Evolutionary conservation across 805 yeast species (phyloP).

Genomic region (Sungouiozyma ichnusensis): DNA sequence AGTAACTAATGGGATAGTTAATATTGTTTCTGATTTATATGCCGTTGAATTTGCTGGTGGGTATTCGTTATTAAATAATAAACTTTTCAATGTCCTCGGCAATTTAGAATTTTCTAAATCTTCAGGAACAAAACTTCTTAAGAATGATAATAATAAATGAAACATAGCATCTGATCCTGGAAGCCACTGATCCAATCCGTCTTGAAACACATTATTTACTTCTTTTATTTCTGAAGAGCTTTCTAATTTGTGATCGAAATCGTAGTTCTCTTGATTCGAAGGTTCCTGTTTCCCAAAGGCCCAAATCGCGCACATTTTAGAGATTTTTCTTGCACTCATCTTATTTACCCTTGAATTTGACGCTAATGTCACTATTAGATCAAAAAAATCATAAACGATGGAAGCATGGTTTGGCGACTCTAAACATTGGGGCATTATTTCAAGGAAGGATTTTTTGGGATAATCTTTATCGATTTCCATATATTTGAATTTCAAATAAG

Average conservation of each 20-base stretch:
- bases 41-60: constrained; percentile 51
- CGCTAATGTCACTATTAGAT: constrained; percentile 63
- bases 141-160: constrained; percentile 65
- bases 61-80: constrained; percentile 55
- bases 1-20: constrained; percentile 52
- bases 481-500: constrained; percentile 58
- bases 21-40: constrained; percentile 33
- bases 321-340: constrained; percentile 67
- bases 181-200: constrained; percentile 69
- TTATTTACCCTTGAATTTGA: constrained; percentile 71
- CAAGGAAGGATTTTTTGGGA: constrained; percentile 65
- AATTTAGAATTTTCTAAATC: constrained; percentile 42
- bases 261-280: constrained; percentile 12
- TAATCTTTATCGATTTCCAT: constrained; percentile 55
- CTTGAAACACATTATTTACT: constrained; percentile 38
- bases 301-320: constrained; percentile 81
- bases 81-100: constrained; percentile 56
- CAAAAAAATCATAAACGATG: constrained; percentile 79
- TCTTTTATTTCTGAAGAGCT: constrained; percentile 6
- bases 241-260: constrained; percentile 9
- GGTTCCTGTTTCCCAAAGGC: constrained; percentile 45
- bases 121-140: constrained; percentile 66
- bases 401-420: constrained; percentile 82
- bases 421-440: constrained; percentile 75
- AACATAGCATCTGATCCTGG: constrained; percentile 79